Conservation (phyloP, 2,329 filamentous ascomycete genomes). For the Arthrobotrys conoides region DNA sequence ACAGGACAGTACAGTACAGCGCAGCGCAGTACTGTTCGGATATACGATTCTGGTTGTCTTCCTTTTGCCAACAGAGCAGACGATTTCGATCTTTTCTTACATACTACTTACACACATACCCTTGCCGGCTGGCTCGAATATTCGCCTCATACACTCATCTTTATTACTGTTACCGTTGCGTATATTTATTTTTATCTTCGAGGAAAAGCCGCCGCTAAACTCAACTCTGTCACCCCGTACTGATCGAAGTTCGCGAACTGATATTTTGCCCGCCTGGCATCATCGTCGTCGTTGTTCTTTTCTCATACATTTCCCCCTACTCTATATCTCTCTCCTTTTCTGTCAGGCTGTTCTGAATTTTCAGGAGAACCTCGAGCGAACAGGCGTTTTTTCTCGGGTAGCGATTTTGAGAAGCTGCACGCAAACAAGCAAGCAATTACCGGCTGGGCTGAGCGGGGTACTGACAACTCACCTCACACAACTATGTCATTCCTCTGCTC, state of each 20-base stretch:
- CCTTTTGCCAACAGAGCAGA: conserved; percentile 43
- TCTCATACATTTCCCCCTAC: no score
- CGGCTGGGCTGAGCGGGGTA: conserved; percentile 47
- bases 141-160: conserved; percentile 39
- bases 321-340: neutral
- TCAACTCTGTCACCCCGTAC: conserved; percentile 39
- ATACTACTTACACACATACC: conserved; percentile 39
- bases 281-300: conserved; percentile 33
- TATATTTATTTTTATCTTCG: conserved; percentile 40
- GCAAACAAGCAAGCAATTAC: no score
- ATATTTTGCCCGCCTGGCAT: conserved; percentile 40
- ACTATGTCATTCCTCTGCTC: conserved; percentile 55
- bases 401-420: conserved; percentile 4
- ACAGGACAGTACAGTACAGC: no score
- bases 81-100: conserved; percentile 1
- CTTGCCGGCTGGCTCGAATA: conserved; percentile 42
- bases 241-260: conserved; percentile 52
- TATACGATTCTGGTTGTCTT: conserved; percentile 38
- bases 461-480: conserved; percentile 40
- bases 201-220: conserved; percentile 51
- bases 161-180: neutral
- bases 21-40: neutral
- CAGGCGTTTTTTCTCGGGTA: conserved; percentile 8
- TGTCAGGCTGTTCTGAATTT: conserved; percentile 28
- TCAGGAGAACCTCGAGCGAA: conserved; percentile 31